phyloP scores from a whole-genome alignment of 805 yeast genomes.

The Starmerella apis region DNA sequence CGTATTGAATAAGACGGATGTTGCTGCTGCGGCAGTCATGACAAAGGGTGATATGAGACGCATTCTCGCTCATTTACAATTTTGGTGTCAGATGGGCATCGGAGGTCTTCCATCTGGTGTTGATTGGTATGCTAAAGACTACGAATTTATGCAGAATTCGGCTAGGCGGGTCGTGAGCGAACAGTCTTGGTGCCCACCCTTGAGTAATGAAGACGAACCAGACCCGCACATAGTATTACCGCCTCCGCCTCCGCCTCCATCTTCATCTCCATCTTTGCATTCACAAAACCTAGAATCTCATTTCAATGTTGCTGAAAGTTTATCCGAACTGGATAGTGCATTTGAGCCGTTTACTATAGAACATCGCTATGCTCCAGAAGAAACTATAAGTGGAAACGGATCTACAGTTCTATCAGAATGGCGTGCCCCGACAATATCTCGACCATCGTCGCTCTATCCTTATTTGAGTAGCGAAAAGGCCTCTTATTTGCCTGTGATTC shows the following conservation, averaged over 20 bases:
- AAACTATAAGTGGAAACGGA: constrained; percentile 11
- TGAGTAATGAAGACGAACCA: background rate
- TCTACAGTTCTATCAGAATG: constrained; percentile 3
- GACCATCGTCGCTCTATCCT: background rate
- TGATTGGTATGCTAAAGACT: constrained; percentile 29
- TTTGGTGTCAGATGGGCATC: constrained; percentile 33
- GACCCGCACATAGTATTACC: background rate
- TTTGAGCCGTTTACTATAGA: background rate
- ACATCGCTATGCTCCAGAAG: constrained; percentile 10
- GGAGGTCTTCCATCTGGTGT: constrained; percentile 29
- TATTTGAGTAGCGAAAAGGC: background rate
- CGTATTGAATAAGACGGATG: constrained; percentile 19
- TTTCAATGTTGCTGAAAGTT: constrained; percentile 8
- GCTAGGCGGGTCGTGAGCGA: constrained; percentile 24
- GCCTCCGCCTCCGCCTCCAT: background rate
- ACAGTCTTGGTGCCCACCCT: constrained; percentile 18
- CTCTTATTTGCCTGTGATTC: constrained; percentile 15
- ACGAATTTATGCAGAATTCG: constrained; percentile 14
- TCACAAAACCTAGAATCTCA: constrained; percentile 1
- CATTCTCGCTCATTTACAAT: constrained; percentile 28
- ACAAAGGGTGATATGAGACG: constrained; percentile 28
- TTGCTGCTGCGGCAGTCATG: constrained; percentile 21
- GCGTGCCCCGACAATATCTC: constrained; percentile 5
- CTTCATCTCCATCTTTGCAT: background rate
- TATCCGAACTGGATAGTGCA: background rate